phyloP scores from a whole-genome alignment of 495 filamentous ascomycete genomes.

The Lasiosphaeria ovina region DNA sequence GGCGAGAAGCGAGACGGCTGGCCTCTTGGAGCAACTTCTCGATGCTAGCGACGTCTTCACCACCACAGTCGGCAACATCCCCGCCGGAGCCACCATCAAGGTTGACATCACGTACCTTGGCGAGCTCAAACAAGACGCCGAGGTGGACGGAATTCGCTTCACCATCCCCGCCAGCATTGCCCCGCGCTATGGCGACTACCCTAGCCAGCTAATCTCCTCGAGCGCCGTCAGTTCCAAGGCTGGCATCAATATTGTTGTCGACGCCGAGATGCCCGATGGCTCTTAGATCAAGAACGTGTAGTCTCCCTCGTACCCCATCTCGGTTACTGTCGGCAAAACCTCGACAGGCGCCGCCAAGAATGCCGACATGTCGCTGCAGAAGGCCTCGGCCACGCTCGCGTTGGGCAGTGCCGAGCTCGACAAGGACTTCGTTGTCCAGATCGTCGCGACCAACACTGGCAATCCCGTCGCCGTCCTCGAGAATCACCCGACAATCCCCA shows the following conservation, averaged over 20 bases:
- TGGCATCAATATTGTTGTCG: slow-evolving; percentile 59
- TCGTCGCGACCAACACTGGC: slow-evolving; percentile 54
- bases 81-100: slow-evolving; percentile 47
- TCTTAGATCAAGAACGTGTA: slow-evolving; percentile 57
- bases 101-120: slow-evolving; percentile 63
- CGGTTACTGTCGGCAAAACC: slow-evolving; percentile 58
- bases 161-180: slow-evolving; percentile 62
- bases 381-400: slow-evolving; percentile 60
- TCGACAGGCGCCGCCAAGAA: slow-evolving; percentile 41
- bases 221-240: slow-evolving; percentile 18
- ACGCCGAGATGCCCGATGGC: slow-evolving; percentile 55
- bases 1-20: slow-evolving; percentile 56
- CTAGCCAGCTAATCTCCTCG: slow-evolving; percentile 25
- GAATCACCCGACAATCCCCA: slow-evolving; percentile 55
- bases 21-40: slow-evolving; percentile 57
- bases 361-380: slow-evolving; percentile 47
- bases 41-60: slow-evolving; percentile 62
- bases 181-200: slow-evolving; percentile 57
- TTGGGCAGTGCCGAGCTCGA: slow-evolving; percentile 47
- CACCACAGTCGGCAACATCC: slow-evolving; percentile 63
- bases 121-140: slow-evolving; percentile 65
- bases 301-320: slow-evolving; percentile 64
- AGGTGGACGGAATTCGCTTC: slow-evolving; percentile 60
- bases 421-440: slow-evolving; percentile 54
- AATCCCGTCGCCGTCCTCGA: slow-evolving; percentile 62